These are phyloP conservation scores for Cafeteria roenbergensis DNA, from an alignment of 108 stramenopile genomes.

Conservation along the genomic window DNA sequence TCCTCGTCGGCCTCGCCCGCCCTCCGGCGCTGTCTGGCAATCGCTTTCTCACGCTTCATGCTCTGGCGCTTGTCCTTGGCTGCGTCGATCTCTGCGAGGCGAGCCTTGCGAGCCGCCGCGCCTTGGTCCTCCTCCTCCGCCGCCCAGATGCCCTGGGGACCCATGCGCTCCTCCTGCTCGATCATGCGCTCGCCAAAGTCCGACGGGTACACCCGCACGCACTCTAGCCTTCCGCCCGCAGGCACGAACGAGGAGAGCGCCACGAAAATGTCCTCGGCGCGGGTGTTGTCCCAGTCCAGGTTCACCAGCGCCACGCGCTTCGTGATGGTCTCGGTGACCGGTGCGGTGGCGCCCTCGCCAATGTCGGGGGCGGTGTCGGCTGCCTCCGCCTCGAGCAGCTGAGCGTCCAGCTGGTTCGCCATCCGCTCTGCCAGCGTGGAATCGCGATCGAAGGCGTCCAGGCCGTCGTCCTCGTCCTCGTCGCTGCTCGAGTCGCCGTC, in stretches of 20 bases:
- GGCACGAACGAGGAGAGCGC: slow-evolving; percentile 38
- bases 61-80: not conserved
- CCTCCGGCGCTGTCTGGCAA: no score
- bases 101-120: not conserved
- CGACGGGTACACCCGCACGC: slow-evolving; percentile 33
- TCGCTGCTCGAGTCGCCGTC: not conserved
- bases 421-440: not conserved
- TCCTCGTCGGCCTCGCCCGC: no score
- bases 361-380: slow-evolving; percentile 12
- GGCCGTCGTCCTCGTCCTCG: not conserved
- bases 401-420: not conserved
- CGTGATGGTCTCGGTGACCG: no score
- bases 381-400: not conserved
- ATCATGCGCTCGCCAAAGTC: slow-evolving; percentile 57
- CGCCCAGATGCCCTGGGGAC: slow-evolving; percentile 64
- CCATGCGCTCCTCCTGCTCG: slow-evolving; percentile 60
- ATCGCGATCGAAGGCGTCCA: not conserved
- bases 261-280: slow-evolving; percentile 36
- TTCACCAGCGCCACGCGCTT: slow-evolving; percentile 34
- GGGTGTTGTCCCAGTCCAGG: slow-evolving; percentile 39
- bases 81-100: no score
- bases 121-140: no score
- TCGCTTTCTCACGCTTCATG: no score
- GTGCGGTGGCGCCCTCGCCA: slow-evolving; percentile 18
- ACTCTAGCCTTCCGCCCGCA: slow-evolving; percentile 16